Percentiles rank a stretch among this genome's conserved stretches.
Conservation (phyloP, 116 monocot genomes). For the Dioscorea cayenensis region DNA sequence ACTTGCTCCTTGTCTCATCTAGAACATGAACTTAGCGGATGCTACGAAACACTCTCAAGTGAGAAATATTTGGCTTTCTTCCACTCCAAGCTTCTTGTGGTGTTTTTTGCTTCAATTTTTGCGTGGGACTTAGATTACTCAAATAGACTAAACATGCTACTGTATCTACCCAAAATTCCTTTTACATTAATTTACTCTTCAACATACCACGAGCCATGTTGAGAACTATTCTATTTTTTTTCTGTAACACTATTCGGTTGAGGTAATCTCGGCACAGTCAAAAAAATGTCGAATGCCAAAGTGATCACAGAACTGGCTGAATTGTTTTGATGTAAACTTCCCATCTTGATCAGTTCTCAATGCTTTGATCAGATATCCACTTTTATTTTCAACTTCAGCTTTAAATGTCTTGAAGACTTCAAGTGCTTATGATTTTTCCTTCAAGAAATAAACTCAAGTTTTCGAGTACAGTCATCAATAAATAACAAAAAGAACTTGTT, state of each 20-base stretch:
- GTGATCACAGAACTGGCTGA: not conserved
- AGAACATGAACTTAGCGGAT: not conserved
- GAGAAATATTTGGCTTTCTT: not conserved
- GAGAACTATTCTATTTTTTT: not conserved
- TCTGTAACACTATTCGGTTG: conserved; percentile 2
- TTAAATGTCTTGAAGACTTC: not conserved
- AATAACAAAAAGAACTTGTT: not conserved
- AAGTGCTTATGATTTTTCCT: conserved; percentile 2
- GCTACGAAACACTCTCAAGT: not conserved
- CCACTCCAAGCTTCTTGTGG: conserved; percentile 3
- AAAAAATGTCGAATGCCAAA: not conserved
- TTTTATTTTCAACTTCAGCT: not conserved
- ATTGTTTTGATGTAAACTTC: not conserved
- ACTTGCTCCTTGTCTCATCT: not conserved
- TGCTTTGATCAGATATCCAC: not conserved
- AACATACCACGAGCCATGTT: not conserved
- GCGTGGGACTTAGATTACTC: not conserved
- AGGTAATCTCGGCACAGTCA: not conserved
- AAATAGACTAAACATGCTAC: not conserved
- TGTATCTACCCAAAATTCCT: too few relatives aligned
- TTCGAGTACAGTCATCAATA: conserved; percentile 1
- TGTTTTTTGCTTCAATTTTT: not conserved
- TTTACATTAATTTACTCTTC: too few relatives aligned
- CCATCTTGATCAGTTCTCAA: not conserved
- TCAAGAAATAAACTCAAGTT: conserved; percentile 1